These are phyloP conservation scores for Metarhizium humberi DNA, from an alignment of 2,329 filamentous ascomycete species.

Conservation along the genomic window DNA sequence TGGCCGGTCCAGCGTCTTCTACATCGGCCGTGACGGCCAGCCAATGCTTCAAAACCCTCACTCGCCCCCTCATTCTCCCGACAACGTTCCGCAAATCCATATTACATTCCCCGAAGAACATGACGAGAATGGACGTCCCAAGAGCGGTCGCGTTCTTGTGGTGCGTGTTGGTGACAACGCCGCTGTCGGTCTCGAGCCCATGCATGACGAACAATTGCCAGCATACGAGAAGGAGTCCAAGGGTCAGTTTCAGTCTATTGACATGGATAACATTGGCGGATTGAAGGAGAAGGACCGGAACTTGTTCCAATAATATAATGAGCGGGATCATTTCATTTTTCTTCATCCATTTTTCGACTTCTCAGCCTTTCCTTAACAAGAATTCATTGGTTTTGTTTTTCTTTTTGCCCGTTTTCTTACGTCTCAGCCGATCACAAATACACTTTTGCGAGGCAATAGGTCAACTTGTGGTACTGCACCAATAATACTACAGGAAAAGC, in stretches of 20 bases:
- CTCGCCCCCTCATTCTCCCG: slow-evolving; percentile 69
- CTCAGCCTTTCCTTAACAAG: slow-evolving; percentile 3
- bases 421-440: not conserved
- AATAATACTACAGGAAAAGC: not conserved
- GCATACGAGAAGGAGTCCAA: slow-evolving; percentile 79
- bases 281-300: slow-evolving; percentile 74
- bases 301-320: slow-evolving; percentile 23
- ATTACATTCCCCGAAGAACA: slow-evolving; percentile 97
- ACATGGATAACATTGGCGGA: slow-evolving; percentile 89
- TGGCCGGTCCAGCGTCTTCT: slow-evolving; percentile 59
- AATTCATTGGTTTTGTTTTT: slow-evolving; percentile 5
- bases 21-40: slow-evolving; percentile 69
- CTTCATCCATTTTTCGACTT: slow-evolving; percentile 5
- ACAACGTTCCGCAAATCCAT: slow-evolving; percentile 85
- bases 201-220: slow-evolving; percentile 71
- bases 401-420: slow-evolving; percentile 2
- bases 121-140: slow-evolving; percentile 71
- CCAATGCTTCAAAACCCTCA: slow-evolving; percentile 67
- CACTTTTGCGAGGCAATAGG: slow-evolving; percentile 4
- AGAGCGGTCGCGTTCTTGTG: slow-evolving; percentile 81
- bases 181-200: slow-evolving; percentile 77
- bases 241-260: slow-evolving; percentile 81
- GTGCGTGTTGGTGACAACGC: slow-evolving; percentile 84
- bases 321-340: slow-evolving; percentile 1
- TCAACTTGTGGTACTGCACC: not conserved